Base-by-base conservation (phyloP, 2,329 filamentous ascomycete species). In the Aureobasidium zeae region DNA sequence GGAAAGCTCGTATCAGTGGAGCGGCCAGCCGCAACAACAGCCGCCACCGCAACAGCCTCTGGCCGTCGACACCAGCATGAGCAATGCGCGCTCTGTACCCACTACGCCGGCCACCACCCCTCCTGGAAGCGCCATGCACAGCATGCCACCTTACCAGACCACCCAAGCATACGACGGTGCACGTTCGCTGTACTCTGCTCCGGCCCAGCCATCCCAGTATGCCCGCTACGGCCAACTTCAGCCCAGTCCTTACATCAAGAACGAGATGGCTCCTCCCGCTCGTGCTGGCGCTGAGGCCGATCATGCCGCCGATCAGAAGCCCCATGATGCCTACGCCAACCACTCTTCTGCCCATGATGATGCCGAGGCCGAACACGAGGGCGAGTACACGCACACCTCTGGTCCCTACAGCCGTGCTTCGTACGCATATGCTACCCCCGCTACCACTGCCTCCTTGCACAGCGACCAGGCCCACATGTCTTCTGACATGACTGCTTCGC, bases 311-410 rank as follows among this genome's bases (percentile, higher is more conserved):
- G 69, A 77, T 19, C 58, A 73, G 15, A 89, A 89, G 60, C 73
- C 61, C 34, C 55, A 63, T n/a, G 66, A 83, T 48, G 74, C 83
- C 55, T 61, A 73, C 84, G 54, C 71, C 76, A 53, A 48, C 21
- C 45, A 39, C 31, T 21, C 22, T 12, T 39, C 44, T 16, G 33
- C 16, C 7, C 48, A 49, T 20, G 45, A 50, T 15, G 57, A 60
- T 50, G 57, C 52, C 20, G 59, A 62, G 19, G 56, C 55, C 28
- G 55, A 62, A 48, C 69, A 73, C 35, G 71, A 74, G 48, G 71
- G 79, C 20, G 87, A 94, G 64, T 95, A 94, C 65, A 87, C 88
- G 16, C 87, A 94, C 57, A 83, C 79, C 59, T 78, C 76, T 46
- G 71, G 77, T 29, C 69, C 70, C 34, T 93, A 93, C 61, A 82